Percentiles rank a stretch among this genome's conserved stretches.
Evolutionary conservation across 2,329 filamentous ascomycete genomes (phyloP).

Genomic region (Colletotrichum sp.): DNA sequence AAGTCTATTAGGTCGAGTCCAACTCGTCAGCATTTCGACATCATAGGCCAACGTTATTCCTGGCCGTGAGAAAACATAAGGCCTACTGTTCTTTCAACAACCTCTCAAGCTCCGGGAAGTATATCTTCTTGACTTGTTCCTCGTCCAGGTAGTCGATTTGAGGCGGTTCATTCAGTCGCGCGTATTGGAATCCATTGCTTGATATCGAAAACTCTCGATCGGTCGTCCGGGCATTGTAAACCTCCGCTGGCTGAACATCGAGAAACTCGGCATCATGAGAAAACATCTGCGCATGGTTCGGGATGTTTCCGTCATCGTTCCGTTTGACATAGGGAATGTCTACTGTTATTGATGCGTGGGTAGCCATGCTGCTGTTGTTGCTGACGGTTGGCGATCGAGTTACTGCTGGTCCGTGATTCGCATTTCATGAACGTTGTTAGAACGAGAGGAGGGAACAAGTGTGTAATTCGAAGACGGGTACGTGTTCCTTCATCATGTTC

Average conservation of each 20-base stretch:
- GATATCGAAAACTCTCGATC: neutral
- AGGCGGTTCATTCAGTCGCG: neutral
- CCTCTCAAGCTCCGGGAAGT: neutral
- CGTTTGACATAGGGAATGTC: neutral
- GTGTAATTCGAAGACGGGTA: neutral
- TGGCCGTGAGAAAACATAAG: neutral
- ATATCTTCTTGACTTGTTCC: neutral
- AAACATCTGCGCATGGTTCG: slow-evolving; percentile 7
- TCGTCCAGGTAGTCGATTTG: neutral
- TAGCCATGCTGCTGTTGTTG: neutral
- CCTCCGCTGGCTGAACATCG: neutral
- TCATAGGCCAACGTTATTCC: accelerated
- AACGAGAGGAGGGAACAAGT: neutral
- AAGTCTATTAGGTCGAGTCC: neutral
- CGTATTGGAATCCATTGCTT: neutral
- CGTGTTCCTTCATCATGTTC: neutral
- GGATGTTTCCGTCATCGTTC: neutral
- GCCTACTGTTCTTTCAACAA: neutral
- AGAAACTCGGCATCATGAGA: slow-evolving; percentile 1
- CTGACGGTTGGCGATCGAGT: neutral
- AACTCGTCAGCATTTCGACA: neutral
- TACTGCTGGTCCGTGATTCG: neutral
- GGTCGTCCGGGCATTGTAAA: neutral
- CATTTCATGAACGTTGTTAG: neutral
- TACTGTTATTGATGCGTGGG: neutral